Percentiles rank a stretch among this genome's conserved stretches.
These are phyloP conservation scores for Gossypium gossypioides DNA, from an alignment of 441 rosid species.

Conservation along the genomic window DNA sequence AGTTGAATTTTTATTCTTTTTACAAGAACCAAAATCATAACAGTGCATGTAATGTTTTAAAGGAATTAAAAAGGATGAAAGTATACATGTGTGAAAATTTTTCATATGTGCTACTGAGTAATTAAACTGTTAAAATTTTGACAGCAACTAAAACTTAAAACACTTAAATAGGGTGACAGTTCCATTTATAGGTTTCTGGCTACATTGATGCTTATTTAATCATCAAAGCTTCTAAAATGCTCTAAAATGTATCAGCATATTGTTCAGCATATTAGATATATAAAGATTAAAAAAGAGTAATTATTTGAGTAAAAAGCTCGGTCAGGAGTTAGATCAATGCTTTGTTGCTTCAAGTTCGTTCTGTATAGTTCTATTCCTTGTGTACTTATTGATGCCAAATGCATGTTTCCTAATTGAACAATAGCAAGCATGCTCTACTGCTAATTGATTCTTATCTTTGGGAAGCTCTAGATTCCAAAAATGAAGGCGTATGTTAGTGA, in stretches of 20 bases:
- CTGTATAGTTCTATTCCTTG: background rate
- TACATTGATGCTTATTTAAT: constrained; percentile 1
- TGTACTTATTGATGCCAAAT: background rate
- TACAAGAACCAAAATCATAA: constrained; percentile 1
- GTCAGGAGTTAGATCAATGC: background rate
- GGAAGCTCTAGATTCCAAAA: constrained; percentile 99
- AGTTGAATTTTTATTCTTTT: constrained; percentile 12
- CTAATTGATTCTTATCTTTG: constrained; percentile 53
- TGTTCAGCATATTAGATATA: background rate
- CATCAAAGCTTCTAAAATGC: background rate
- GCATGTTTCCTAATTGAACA: background rate
- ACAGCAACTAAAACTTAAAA: background rate
- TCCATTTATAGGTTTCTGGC: background rate
- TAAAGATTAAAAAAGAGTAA: background rate
- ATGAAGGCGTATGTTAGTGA: constrained; percentile 96
- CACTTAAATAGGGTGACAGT: constrained; percentile 5
- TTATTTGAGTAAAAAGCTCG: background rate
- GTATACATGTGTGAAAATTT: background rate
- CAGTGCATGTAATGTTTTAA: background rate
- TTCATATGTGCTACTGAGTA: background rate
- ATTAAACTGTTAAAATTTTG: background rate
- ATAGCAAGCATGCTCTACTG: constrained; percentile 13
- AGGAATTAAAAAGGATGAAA: background rate
- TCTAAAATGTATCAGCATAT: background rate
- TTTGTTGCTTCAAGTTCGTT: constrained; percentile 4